A percentile compares a stretch with the other conserved stretches of the same genome.
Conservation (phyloP, 331 rosid genomes). For the Telfairia occidentalis region DNA sequence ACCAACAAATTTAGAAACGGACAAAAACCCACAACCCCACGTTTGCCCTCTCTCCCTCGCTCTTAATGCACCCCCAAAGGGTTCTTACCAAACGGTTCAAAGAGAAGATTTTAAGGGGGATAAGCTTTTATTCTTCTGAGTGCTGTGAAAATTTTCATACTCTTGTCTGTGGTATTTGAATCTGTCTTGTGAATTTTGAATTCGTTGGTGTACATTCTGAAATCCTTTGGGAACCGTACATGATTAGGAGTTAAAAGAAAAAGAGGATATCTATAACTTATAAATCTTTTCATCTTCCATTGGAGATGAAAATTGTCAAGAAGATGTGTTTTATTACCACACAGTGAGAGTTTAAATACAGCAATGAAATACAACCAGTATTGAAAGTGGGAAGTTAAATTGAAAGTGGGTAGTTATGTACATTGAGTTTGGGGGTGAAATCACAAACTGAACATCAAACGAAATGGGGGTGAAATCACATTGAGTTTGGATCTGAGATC, state of each 20-base stretch:
- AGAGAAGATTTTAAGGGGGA: not conserved
- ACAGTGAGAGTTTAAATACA: too few relatives aligned
- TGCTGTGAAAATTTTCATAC: not conserved
- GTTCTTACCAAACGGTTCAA: too few relatives aligned
- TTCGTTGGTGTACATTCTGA: not conserved
- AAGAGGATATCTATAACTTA: not conserved
- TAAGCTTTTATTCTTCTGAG: not conserved
- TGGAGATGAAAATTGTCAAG: too few relatives aligned
- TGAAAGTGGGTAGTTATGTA: too few relatives aligned
- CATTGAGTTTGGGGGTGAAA: too few relatives aligned
- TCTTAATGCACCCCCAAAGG: not conserved
- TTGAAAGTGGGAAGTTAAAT: too few relatives aligned
- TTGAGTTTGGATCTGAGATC: too few relatives aligned
- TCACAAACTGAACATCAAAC: too few relatives aligned
- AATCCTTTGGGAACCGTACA: not conserved
- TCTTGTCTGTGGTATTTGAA: not conserved
- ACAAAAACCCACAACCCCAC: conserved; percentile 8
- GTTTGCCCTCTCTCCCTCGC: not conserved
- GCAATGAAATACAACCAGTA: too few relatives aligned
- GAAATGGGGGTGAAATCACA: too few relatives aligned
- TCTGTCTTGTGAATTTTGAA: not conserved
- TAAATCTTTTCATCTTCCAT: not conserved
- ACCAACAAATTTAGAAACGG: not conserved
- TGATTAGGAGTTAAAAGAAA: not conserved
- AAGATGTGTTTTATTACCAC: too few relatives aligned